Base-by-base conservation (phyloP, 2,329 filamentous ascomycete genomes). In the Geosmithia morbida region DNA sequence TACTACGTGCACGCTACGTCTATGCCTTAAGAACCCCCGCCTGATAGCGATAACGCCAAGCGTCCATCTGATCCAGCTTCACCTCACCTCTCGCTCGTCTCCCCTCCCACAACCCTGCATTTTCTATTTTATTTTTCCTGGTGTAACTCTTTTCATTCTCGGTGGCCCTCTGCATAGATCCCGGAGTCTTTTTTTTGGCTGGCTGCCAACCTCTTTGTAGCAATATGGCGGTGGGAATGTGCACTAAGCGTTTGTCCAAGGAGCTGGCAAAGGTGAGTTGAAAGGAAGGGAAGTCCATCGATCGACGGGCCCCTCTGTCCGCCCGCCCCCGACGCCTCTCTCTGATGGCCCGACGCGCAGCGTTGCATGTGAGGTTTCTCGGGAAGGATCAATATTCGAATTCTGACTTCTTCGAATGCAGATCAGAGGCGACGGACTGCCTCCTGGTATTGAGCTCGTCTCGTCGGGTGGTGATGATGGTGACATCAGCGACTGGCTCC, bases 381-480 rank as follows among this genome's bases (percentile, higher is more conserved):
- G 11, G 22, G 22, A 26, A 37, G 40, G 16, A 16, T 4, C 14
- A 13, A 4, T 40, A 11, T 26, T 41, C 41, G 17, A 26, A 19
- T 13, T 44, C 46, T 29, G 44, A 17, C 20, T 45, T 26, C 13
- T 13, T 46, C 45, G 49, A 51, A 41, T 47, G 44, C 51, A 81
- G 76, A 76, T 80, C 53, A 65, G 69, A 45, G 72, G 67, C 51
- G 64, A 65, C 46, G 71, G 69, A 50, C 60, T 81, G 40, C 79
- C 81, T 41, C 78, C 79, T 17, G 79, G 80, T 47, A 95, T 98
- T 63, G 72, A 77, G 45, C 78, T 97, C 45, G 80, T 94, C 50
- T 78, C 81, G 44, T 81, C 87, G 49, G 85, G 94, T 44, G 83
- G 88, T 61, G 81, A 95, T 49, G 85, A 94, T 44, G 83, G 88